These are phyloP conservation scores for Yarrowia deformans DNA, from an alignment of 805 yeast species.

Conservation along the genomic window DNA sequence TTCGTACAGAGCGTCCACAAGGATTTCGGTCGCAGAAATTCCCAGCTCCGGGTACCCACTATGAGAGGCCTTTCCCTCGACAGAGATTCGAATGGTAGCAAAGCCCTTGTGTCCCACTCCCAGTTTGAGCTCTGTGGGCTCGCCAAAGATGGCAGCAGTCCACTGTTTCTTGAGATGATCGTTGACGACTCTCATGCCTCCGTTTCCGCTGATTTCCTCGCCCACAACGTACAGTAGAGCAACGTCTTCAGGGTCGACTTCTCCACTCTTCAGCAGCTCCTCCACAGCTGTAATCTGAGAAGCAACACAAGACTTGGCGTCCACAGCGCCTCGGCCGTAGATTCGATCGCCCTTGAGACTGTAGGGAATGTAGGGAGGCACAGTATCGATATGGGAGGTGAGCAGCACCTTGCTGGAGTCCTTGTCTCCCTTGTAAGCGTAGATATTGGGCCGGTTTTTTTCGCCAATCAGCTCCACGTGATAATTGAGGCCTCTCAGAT, in stretches of 20 bases:
- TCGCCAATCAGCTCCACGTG: conserved; percentile 59
- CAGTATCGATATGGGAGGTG: conserved; percentile 75
- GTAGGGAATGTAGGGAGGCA: conserved; percentile 70
- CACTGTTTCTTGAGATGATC: conserved; percentile 51
- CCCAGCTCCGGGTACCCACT: conserved; percentile 77
- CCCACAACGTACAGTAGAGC: conserved; percentile 70
- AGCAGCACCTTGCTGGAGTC: conserved; percentile 60
- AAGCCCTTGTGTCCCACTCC: conserved; percentile 77
- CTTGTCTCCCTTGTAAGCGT: conserved; percentile 59
- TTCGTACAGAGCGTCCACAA: conserved; percentile 59
- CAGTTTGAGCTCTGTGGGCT: conserved; percentile 73
- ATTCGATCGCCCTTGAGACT: conserved; percentile 56
- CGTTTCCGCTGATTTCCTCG: conserved; percentile 71
- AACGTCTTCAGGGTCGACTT: conserved; percentile 65
- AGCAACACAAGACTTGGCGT: conserved; percentile 76
- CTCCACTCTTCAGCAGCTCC: conserved; percentile 54
- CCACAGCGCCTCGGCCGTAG: conserved; percentile 72
- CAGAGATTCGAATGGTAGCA: conserved; percentile 54
- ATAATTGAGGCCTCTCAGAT: conserved; percentile 56
- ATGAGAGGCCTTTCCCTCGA: conserved; percentile 67
- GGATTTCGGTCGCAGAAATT: conserved; percentile 63
- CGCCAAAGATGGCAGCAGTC: conserved; percentile 73
- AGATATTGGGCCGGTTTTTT: conserved; percentile 58
- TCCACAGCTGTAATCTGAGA: conserved; percentile 63
- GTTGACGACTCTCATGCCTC: conserved; percentile 49